Conservation (phyloP, 1,139 yeast species). For the Zygosaccharomyces pseudobailii region DNA sequence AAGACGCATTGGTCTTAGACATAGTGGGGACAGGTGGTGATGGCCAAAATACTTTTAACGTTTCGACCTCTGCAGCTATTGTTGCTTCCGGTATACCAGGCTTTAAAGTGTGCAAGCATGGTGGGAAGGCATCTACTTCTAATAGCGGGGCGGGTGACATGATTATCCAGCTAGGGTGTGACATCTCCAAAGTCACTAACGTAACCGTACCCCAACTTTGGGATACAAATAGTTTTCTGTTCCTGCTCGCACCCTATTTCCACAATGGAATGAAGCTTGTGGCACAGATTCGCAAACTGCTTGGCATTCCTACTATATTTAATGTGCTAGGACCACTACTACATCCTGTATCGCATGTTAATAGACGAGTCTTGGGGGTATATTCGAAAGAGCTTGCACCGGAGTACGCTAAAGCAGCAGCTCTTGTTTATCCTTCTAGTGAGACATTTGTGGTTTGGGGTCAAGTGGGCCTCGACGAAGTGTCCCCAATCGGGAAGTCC, state of each 20-base stretch:
- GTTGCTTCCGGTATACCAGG: constrained; percentile 86
- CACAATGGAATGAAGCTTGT: constrained; percentile 90
- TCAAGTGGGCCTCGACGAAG: constrained; percentile 83
- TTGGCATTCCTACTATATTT: constrained; percentile 90
- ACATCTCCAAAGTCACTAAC: constrained; percentile 61
- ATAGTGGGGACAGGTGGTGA: constrained; percentile 99
- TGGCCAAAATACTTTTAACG: constrained; percentile 94
- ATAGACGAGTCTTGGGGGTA: constrained; percentile 84
- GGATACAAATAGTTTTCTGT: constrained; percentile 52
- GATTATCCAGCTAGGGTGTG: constrained; percentile 70
- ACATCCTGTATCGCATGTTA: constrained; percentile 66
- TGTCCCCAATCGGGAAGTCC: constrained; percentile 81
- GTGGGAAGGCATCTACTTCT: constrained; percentile 94
- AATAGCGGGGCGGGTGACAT: constrained; percentile 92
- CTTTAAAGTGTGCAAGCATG: constrained; percentile 79
- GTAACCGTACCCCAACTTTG: constrained; percentile 64
- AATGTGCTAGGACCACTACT: constrained; percentile 88
- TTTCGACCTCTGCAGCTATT: constrained; percentile 89
- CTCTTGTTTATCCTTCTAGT: constrained; percentile 34
- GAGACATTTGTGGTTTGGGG: constrained; percentile 89
- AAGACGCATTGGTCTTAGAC: constrained; percentile 54
- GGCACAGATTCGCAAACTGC: constrained; percentile 64
- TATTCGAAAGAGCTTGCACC: constrained; percentile 73
- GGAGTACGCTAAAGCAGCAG: constrained; percentile 78
- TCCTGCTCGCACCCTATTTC: constrained; percentile 88